Evolutionary conservation across 345 rosid species (phyloP).

Genomic region (Stellera chamaejasme): DNA sequence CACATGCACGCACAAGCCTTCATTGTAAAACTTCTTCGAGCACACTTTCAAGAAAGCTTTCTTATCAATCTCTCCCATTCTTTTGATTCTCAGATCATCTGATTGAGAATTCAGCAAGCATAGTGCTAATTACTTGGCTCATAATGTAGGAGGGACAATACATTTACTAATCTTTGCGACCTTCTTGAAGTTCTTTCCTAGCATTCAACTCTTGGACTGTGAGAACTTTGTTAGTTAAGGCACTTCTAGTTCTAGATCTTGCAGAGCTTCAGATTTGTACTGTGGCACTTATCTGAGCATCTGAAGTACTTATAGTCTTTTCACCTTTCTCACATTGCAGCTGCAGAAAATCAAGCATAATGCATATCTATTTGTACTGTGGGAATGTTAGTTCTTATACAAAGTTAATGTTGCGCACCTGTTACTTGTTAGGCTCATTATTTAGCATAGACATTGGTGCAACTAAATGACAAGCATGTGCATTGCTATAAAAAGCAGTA

Average conservation of each 20-base stretch:
- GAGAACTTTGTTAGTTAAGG: conserved; percentile 2
- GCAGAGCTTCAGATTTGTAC: conserved; percentile 10
- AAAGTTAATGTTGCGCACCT: too few relatives aligned
- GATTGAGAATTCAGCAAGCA: conserved; percentile 13
- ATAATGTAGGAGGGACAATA: background rate
- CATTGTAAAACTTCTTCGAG: conserved; percentile 8
- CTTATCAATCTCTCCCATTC: conserved; percentile 24
- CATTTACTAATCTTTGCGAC: conserved; percentile 23
- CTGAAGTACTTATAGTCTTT: background rate
- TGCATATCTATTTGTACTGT: background rate
- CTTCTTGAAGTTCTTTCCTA: conserved; percentile 26
- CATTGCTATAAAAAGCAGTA: too few relatives aligned
- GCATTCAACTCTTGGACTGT: conserved; percentile 4
- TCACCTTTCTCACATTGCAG: background rate
- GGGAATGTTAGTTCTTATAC: too few relatives aligned
- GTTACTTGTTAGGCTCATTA: too few relatives aligned
- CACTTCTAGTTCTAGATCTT: conserved; percentile 12
- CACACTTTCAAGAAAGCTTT: conserved; percentile 15
- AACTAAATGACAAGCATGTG: too few relatives aligned
- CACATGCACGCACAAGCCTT: conserved; percentile 5
- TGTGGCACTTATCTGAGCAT: conserved; percentile 8
- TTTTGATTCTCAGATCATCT: conserved; percentile 11
- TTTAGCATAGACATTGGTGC: too few relatives aligned
- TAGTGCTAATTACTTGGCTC: background rate
- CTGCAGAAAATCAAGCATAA: conserved; percentile 7